A percentile compares a stretch with the other conserved stretches of the same genome.
phyloP scores from a whole-genome alignment of 345 rosid species.

The Draba incana region DNA sequence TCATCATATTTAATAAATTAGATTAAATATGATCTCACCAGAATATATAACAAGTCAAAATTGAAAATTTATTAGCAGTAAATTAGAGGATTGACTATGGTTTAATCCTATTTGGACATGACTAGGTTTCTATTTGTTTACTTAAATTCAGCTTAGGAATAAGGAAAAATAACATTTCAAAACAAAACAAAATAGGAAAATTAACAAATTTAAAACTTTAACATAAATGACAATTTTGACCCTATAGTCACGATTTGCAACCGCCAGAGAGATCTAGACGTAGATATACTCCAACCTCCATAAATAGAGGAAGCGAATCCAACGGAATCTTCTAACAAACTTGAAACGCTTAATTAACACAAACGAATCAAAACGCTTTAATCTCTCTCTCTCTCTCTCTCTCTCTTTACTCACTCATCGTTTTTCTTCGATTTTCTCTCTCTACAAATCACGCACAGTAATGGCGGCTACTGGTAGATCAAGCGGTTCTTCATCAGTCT shows the following conservation, averaged over 20 bases:
- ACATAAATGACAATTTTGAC: constrained; percentile 1
- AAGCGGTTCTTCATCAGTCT: constrained; percentile 26
- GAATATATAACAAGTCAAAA: not conserved
- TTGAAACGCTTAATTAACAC: constrained; percentile 16
- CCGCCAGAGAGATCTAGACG: constrained; percentile 12
- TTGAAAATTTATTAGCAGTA: not conserved
- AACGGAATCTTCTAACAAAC: constrained; percentile 24
- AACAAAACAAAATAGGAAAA: not conserved
- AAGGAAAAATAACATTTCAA: not conserved
- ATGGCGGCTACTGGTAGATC: constrained; percentile 36
- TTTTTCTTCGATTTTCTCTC: not conserved
- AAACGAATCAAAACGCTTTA: constrained; percentile 16
- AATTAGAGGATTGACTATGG: not conserved
- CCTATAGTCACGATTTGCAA: constrained; percentile 15
- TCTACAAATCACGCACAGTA: constrained; percentile 8
- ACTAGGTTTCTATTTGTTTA: not conserved
- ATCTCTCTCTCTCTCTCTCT: constrained; percentile 16
- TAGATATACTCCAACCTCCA: constrained; percentile 5
- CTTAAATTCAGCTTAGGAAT: not conserved
- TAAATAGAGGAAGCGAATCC: constrained; percentile 32
- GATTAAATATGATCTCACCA: not conserved
- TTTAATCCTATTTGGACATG: not conserved
- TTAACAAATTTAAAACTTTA: not conserved
- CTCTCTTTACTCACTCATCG: not conserved
- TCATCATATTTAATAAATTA: no score